These are phyloP conservation scores for Aegilops tauschii DNA, from an alignment of 176 grass and related monocot genomes.

Conservation along the genomic window DNA sequence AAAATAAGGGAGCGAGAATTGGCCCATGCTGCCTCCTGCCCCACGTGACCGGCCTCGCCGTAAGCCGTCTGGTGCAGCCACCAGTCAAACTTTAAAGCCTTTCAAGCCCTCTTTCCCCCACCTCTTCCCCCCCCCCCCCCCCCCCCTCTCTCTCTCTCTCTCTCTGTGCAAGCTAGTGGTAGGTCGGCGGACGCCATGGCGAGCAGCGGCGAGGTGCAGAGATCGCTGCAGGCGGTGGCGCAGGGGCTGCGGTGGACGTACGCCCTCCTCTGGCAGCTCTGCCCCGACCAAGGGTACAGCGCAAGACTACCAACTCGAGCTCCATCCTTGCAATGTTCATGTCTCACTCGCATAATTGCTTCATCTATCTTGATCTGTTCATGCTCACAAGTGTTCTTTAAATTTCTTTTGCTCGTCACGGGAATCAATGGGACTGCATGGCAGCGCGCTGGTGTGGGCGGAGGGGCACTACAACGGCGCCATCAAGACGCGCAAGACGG, in stretches of 20 bases:
- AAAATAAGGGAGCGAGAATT: too few relatives aligned
- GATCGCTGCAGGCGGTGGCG: constrained; percentile 65
- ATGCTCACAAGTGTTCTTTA: background rate
- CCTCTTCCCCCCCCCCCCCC: too few relatives aligned
- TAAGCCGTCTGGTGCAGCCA: constrained; percentile 58
- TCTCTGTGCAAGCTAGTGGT: background rate
- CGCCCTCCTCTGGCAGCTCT: constrained; percentile 78
- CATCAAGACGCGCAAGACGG: constrained; percentile 90
- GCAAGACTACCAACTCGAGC: background rate
- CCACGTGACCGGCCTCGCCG: constrained; percentile 33
- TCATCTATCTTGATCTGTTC: background rate
- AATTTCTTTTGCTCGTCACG: too few relatives aligned
- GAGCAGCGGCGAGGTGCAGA: constrained; percentile 27
- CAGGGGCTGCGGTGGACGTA: constrained; percentile 82
- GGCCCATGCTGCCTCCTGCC: background rate
- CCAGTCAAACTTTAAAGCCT: constrained; percentile 58
- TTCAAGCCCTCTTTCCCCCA: background rate
- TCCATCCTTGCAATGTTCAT: background rate
- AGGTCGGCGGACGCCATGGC: constrained; percentile 9
- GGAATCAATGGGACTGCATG: background rate
- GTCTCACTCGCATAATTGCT: background rate
- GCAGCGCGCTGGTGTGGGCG: constrained; percentile 66
- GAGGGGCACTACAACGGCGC: constrained; percentile 89
- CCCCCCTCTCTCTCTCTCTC: background rate
- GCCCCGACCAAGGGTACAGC: constrained; percentile 51